Evolutionary conservation across 768 basidiomycete genomes (phyloP), one percentile per base, ranked within the genome.

Genomic region (Auricularia sp.): DNA sequence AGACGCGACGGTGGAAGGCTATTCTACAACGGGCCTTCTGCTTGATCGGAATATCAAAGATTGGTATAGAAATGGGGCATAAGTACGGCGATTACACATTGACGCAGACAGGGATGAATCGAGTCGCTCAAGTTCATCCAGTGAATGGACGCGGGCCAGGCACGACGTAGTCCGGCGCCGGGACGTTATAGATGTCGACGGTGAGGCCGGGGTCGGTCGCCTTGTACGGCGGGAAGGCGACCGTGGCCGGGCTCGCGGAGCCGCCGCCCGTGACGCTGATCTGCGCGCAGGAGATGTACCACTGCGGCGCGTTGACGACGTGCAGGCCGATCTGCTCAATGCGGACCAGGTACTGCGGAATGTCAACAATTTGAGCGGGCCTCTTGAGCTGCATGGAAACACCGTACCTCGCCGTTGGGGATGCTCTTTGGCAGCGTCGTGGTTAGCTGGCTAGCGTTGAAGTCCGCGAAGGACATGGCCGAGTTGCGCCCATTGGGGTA

Each of bases 311-410:
- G 18, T 69, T 72, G 29, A 75, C 72, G 29, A 73, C 63, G 67
- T 77, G 77, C 16, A 78, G 66, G 10, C 75, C 76, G 56, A 78
- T 77, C 65, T 78, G 77, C 68, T 78, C 77, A 6, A 70, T 70
- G 51, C 75, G 69, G 36, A 75, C 64, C 21, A 76, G 67, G 61
- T 76, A 76, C 69, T 75, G 35, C 56, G 13, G 14, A 29, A 29
- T 29, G 29, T 29, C 0, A 29, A 0, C 29, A 29, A 29, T 29
- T 29, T 0, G 0, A 29, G 29, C 29, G 29, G 29, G 29, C 29
- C 29, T 0, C 29, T 29, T 29, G 29, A 29, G 29, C 29, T 29
- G 29, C 0, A 29, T 29, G 34, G 29, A 4, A 59, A 51, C 47
- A 18, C 47, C 56, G 14, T 24, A 59, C 56, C 11, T 59, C 56